Evolutionary conservation across 345 rosid genomes (phyloP), one percentile per base, ranked within the genome.

Genomic region (Euphorbia peplus): DNA sequence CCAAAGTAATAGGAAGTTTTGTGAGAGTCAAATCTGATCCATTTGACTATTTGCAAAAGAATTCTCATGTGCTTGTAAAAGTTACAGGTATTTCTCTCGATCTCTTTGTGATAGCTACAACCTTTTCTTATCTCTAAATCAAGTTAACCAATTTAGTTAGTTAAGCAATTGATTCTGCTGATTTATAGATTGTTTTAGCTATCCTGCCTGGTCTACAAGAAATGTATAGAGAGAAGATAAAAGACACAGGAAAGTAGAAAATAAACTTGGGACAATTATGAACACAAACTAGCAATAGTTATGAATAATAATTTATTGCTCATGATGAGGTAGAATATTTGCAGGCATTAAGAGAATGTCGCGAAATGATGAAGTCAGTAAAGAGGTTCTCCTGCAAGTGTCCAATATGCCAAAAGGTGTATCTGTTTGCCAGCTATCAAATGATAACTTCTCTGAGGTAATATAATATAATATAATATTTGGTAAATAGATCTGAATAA

Each of bases 381-480:
- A 51, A 15, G 84, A 70, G 47, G 46, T 83, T 70, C 74, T 80
- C 47, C 81, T 83, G 64, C 75, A 70, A 74, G 74, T 83, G 50
- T 80, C 73, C 16, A 72, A 73, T 73, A 63, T 68, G 70, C 59
- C 67, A 28, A 64, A 75, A 44, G 86, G 76, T 48, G 51, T 85
- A 32, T 70, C 76, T 22, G 63, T 80, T 55, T 67, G 62, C 67
- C 68, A 81, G 65, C 71, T 87, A 50, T 81, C 82, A 25, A 84
- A 87, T 60, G 76, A 79, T 47, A 80, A 83, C 68, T 76, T 83
- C 71, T 63, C 77, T 41, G 83, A 81, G 87, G 89, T 84, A 76
- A 19, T 50, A 63, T 47, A 4, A 1, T 52, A 52, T 39, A 3
- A 8, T 46, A 13, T 72, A n/a, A n/a, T n/a, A n/a, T 32, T 32